A percentile compares a stretch with the other conserved stretches of the same genome.
These are phyloP conservation scores for Arabidopsis lyrata DNA, from an alignment of 441 rosid genomes.

Conservation along the genomic window DNA sequence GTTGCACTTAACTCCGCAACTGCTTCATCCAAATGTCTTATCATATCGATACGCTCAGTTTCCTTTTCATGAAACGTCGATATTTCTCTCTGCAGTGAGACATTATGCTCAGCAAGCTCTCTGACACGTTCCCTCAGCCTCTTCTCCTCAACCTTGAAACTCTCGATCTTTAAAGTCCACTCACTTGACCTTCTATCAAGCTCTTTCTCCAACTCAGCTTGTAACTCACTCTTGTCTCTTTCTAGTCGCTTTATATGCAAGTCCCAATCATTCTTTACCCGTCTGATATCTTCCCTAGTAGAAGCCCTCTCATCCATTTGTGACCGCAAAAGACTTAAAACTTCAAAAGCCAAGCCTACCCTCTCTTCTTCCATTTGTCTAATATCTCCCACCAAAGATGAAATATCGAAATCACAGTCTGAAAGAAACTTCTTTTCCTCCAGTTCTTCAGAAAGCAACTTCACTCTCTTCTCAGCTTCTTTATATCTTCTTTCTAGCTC, in stretches of 20 bases:
- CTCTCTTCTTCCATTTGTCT: conserved; percentile 72
- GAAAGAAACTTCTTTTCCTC: conserved; percentile 63
- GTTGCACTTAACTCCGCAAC: conserved; percentile 60
- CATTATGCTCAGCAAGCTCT: conserved; percentile 98
- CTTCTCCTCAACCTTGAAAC: conserved; percentile 78
- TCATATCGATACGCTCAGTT: conserved; percentile 62
- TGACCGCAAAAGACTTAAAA: conserved; percentile 67
- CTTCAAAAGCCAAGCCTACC: conserved; percentile 76
- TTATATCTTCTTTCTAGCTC: conserved; percentile 66
- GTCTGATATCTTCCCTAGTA: conserved; percentile 62
- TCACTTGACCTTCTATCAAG: conserved; percentile 94
- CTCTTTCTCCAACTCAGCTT: conserved; percentile 84
- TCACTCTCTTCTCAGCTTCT: conserved; percentile 80
- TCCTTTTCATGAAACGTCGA: conserved; percentile 76
- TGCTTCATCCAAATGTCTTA: conserved; percentile 63
- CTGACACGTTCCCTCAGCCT: conserved; percentile 91
- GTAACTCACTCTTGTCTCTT: conserved; percentile 84
- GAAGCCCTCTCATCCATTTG: conserved; percentile 63
- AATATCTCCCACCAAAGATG: conserved; percentile 66
- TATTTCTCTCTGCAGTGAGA: conserved; percentile 87
- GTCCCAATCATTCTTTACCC: conserved; percentile 63
- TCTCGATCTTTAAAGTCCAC: conserved; percentile 84
- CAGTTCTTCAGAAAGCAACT: conserved; percentile 69
- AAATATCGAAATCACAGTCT: conserved; percentile 61
- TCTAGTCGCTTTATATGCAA: conserved; percentile 61